These are phyloP conservation scores for Pythium sukuiense DNA, from an alignment of 352 stramenopile genomes.

Conservation along the genomic window DNA sequence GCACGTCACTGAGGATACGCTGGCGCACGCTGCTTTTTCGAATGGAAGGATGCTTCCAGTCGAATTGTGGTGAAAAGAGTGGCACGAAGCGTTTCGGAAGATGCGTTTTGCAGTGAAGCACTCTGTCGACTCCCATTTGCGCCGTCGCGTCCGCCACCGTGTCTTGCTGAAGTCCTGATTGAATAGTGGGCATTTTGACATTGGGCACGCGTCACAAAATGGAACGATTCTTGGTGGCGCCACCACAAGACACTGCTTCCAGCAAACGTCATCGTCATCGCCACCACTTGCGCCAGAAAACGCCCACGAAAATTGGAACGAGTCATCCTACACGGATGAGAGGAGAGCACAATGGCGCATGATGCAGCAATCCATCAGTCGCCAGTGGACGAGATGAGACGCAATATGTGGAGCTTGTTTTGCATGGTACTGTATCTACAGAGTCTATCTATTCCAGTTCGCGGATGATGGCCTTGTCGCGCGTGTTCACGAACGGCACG, in stretches of 20 bases:
- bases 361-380: constrained; percentile 1
- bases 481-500: constrained; percentile 70
- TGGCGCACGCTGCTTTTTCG: constrained; percentile 13
- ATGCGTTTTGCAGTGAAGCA: not conserved
- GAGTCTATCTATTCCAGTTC: constrained; percentile 71
- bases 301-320: constrained; percentile 1
- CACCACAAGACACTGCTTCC: not conserved
- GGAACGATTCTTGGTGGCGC: not conserved
- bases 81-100: not conserved
- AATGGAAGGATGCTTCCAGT: not conserved
- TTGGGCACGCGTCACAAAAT: constrained; percentile 2
- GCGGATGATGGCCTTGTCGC: constrained; percentile 73
- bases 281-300: not conserved
- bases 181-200: constrained; percentile 2
- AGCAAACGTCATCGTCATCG: not conserved
- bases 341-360: not conserved
- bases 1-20: constrained; percentile 21
- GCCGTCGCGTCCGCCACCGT: not conserved
- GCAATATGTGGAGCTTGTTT: constrained; percentile 1
- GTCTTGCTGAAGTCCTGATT: too few relatives aligned
- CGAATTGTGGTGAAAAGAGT: not conserved
- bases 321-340: not conserved
- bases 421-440: not conserved
- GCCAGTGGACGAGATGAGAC: not conserved
- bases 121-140: not conserved